Evolutionary conservation across 805 yeast species (phyloP).

Genomic region (Pichia californica): DNA sequence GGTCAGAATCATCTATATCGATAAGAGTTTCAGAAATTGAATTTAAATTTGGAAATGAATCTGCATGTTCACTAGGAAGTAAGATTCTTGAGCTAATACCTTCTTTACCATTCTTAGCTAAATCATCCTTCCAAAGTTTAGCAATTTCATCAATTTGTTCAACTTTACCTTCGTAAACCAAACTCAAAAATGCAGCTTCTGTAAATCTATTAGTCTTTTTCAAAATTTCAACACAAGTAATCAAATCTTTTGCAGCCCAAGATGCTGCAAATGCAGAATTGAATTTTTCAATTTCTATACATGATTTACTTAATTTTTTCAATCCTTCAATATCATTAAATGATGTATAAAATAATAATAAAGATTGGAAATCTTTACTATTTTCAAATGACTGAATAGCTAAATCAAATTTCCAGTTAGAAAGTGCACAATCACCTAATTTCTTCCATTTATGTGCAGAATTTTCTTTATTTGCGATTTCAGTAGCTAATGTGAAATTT

Average conservation of each 20-base stretch:
- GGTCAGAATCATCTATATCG: constrained; percentile 17
- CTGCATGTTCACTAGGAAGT: constrained; percentile 33
- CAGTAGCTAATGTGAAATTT: constrained; percentile 64
- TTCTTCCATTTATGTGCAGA: constrained; percentile 80
- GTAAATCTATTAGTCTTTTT: constrained; percentile 61
- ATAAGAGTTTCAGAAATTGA: constrained; percentile 25
- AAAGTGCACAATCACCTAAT: constrained; percentile 81
- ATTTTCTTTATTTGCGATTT: constrained; percentile 48
- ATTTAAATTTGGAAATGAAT: constrained; percentile 36
- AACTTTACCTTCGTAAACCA: constrained; percentile 53
- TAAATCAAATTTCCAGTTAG: constrained; percentile 69
- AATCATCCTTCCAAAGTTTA: constrained; percentile 59
- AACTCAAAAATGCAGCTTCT: constrained; percentile 80
- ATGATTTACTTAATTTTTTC: constrained; percentile 53
- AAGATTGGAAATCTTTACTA: constrained; percentile 76
- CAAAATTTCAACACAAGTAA: constrained; percentile 58
- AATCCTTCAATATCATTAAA: constrained; percentile 63
- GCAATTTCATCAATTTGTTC: constrained; percentile 41
- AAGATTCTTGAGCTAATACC: constrained; percentile 58
- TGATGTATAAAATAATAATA: constrained; percentile 76
- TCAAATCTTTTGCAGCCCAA: constrained; percentile 77
- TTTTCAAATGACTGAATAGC: constrained; percentile 76
- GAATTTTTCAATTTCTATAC: constrained; percentile 70
- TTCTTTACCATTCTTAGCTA: constrained; percentile 45
- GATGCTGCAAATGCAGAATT: constrained; percentile 88